Evolutionary conservation across 257 asterid genomes (phyloP).

Genomic region (Fraxinus pennsylvanica): DNA sequence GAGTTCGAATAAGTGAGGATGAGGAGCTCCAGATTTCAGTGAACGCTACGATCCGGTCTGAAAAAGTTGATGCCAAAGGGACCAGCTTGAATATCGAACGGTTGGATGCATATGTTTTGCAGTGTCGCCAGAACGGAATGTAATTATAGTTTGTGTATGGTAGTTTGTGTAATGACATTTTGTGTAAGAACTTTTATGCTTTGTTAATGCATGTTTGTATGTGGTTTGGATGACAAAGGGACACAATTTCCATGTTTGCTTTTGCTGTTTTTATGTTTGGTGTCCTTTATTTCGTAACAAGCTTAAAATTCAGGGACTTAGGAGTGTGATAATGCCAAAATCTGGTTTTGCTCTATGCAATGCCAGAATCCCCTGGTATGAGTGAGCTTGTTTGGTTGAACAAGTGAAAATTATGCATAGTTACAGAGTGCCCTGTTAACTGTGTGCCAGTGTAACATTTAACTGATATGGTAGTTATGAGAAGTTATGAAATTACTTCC

Average conservation of each 20-base stretch:
- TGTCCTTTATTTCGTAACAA: neutral
- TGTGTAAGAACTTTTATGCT: no score
- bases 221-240: constrained; percentile 4
- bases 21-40: no score
- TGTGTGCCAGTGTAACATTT: constrained; percentile 7
- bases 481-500: neutral
- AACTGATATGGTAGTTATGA: neutral
- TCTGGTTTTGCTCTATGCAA: neutral
- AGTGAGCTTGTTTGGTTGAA: neutral
- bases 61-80: no score
- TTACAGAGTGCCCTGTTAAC: neutral
- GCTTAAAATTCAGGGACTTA: neutral
- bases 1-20: no score
- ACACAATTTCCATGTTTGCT: neutral
- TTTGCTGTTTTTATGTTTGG: neutral
- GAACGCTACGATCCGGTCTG: no score
- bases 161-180: no score
- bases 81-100: no score
- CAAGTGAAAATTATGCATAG: neutral
- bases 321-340: neutral
- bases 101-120: no score
- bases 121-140: no score
- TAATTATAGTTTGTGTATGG: no score
- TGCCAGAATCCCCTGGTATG: neutral
- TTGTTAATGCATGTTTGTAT: no score